These are phyloP conservation scores for Hordeum marinum DNA, from an alignment of 176 grass and related monocot species.

Conservation along the genomic window DNA sequence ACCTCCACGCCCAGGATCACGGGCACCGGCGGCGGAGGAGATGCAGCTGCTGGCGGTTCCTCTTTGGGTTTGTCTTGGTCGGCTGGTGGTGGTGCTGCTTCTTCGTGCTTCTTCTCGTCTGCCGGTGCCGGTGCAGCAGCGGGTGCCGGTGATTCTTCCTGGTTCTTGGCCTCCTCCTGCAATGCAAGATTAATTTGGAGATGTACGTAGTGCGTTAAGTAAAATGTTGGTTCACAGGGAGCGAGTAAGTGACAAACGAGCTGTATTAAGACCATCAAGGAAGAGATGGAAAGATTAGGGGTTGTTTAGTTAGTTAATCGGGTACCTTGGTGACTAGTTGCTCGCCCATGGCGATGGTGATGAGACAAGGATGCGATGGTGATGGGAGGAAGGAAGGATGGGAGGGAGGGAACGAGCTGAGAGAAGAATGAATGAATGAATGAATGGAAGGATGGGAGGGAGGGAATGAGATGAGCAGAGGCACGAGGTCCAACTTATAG, in stretches of 20 bases:
- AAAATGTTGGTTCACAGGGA: no score
- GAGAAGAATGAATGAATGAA: no score
- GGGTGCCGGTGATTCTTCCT: slow-evolving; percentile 9
- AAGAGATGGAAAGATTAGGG: no score
- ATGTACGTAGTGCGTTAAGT: background rate
- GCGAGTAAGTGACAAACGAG: no score
- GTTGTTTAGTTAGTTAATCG: background rate
- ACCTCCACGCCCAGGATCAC: slow-evolving; percentile 56
- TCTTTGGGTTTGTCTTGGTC: slow-evolving; percentile 29
- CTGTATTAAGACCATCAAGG: no score
- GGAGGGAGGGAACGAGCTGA: no score
- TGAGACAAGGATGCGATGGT: no score
- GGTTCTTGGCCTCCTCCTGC: slow-evolving; percentile 6
- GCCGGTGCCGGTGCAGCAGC: background rate
- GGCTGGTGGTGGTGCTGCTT: background rate
- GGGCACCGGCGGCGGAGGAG: slow-evolving; percentile 36
- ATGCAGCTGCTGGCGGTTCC: slow-evolving; percentile 7
- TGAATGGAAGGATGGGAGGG: no score
- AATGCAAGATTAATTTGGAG: background rate
- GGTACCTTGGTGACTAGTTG: background rate
- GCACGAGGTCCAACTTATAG: background rate
- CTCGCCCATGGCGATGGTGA: slow-evolving; percentile 10
- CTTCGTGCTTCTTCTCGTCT: slow-evolving; percentile 41
- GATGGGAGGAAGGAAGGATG: no score
- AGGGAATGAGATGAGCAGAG: background rate